A percentile compares a stretch with the other conserved stretches of the same genome.
Conservation (phyloP, 2,329 filamentous ascomycete genomes). For the Colletotrichum theobromicola region DNA sequence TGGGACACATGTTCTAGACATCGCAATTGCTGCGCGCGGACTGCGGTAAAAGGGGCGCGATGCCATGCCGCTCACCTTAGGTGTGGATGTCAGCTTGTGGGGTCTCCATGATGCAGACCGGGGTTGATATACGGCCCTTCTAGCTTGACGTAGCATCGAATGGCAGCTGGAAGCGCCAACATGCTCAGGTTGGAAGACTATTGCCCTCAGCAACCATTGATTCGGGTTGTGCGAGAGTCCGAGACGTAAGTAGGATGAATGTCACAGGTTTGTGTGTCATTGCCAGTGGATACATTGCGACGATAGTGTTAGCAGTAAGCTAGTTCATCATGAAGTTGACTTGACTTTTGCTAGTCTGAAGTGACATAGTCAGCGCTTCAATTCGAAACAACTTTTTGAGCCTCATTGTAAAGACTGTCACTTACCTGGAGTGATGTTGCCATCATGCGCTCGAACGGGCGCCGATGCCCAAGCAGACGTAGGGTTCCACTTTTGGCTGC, state of each 20-base stretch:
- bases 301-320: not conserved
- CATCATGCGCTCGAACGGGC: not conserved
- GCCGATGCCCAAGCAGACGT: not conserved
- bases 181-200: not conserved
- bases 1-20: not conserved
- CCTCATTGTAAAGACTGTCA: not conserved
- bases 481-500: not conserved
- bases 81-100: not conserved
- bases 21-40: not conserved
- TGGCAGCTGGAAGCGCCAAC: conserved; percentile 1
- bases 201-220: not conserved
- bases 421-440: not conserved
- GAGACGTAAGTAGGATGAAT: rapidly evolving
- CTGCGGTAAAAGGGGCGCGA: not conserved
- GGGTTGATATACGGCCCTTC: not conserved
- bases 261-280: rapidly evolving
- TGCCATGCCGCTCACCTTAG: not conserved
- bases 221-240: not conserved
- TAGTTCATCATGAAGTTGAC: not conserved
- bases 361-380: not conserved
- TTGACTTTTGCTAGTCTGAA: not conserved
- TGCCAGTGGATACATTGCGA: rapidly evolving
- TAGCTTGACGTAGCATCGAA: not conserved
- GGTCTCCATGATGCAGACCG: not conserved
- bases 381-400: not conserved